A percentile compares a stretch with the other conserved stretches of the same genome.
Conservation (phyloP, 1,284 basidiomycete genomes). For the Austroboletus novae-zelandiae region DNA sequence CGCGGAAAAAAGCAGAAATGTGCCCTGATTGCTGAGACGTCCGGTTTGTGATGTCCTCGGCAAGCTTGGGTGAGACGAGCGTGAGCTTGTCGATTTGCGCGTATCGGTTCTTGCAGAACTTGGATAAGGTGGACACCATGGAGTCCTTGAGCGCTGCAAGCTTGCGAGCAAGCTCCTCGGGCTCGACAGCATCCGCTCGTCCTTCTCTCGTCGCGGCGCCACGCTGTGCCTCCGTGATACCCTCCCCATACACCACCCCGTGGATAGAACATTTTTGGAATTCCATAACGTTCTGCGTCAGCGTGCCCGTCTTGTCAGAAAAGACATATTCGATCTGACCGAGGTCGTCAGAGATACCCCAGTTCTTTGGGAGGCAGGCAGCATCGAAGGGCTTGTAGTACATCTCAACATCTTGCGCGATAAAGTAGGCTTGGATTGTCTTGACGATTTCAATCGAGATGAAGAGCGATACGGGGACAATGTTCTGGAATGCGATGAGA, state of each 20-base stretch:
- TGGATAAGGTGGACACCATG: conserved; percentile 78
- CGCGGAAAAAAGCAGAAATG: conserved; percentile 86
- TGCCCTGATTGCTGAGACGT: conserved; percentile 62
- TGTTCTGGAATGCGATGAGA: conserved; percentile 96
- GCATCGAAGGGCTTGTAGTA: conserved; percentile 89
- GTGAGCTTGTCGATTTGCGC: conserved; percentile 81
- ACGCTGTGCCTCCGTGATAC: conserved; percentile 92
- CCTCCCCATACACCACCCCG: conserved; percentile 88
- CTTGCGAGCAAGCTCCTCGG: conserved; percentile 68
- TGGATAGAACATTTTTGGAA: conserved; percentile 94
- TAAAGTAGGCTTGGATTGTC: conserved; percentile 96
- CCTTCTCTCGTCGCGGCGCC: conserved; percentile 88
- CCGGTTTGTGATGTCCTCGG: conserved; percentile 69
- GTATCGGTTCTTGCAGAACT: conserved; percentile 88
- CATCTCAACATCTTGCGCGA: conserved; percentile 97
- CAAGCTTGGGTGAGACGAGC: conserved; percentile 83
- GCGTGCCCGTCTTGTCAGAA: conserved; percentile 96
- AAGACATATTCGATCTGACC: conserved; percentile 99
- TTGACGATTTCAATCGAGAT: conserved; percentile 99
- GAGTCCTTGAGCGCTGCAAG: conserved; percentile 66
- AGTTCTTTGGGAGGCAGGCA: conserved; percentile 92
- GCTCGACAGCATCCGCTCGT: conserved; percentile 58
- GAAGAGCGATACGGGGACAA: conserved; percentile 95
- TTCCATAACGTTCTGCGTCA: conserved; percentile 98
- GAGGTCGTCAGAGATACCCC: conserved; percentile 97